phyloP scores from a whole-genome alignment of 2,329 filamentous ascomycete genomes.

The Coleophoma eucalyptorum region DNA sequence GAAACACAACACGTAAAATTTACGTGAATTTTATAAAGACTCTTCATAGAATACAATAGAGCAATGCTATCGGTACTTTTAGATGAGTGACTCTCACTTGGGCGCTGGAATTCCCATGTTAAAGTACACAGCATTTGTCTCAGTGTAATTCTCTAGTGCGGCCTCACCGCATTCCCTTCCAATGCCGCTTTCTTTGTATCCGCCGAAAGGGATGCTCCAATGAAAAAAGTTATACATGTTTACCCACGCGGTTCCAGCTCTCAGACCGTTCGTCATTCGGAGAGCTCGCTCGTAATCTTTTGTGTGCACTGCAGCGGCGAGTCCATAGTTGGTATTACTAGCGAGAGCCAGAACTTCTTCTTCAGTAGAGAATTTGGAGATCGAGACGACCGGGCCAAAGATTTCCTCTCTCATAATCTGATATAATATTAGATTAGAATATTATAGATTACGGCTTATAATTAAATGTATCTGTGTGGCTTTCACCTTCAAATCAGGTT shows the following conservation, averaged over 20 bases:
- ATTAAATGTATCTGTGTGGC: too few relatives aligned
- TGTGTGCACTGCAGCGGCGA: slow-evolving; percentile 27
- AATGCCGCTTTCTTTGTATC: slow-evolving; percentile 29
- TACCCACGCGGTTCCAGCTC: slow-evolving; percentile 29
- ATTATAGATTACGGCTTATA: too few relatives aligned
- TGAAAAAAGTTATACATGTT: slow-evolving; percentile 30
- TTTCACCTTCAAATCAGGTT: not conserved
- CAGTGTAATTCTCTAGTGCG: not conserved
- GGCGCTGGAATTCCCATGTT: not conserved
- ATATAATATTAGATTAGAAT: too few relatives aligned
- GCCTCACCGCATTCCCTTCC: slow-evolving; percentile 23
- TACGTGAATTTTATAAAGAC: too few relatives aligned
- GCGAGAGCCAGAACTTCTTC: slow-evolving; percentile 55
- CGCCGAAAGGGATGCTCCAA: slow-evolving; percentile 29
- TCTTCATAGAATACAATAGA: too few relatives aligned
- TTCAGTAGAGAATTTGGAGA: slow-evolving; percentile 47
- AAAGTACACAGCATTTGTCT: not conserved
- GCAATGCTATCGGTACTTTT: too few relatives aligned
- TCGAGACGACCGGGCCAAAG: slow-evolving; percentile 55
- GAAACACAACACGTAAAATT: too few relatives aligned
- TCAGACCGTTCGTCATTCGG: slow-evolving; percentile 26
- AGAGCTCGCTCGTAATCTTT: slow-evolving; percentile 24
- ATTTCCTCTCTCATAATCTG: slow-evolving; percentile 45
- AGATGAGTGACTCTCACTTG: too few relatives aligned
- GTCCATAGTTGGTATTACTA: slow-evolving; percentile 43